Base-by-base conservation (phyloP, 305 asterid species). In the Salvia sclarea region DNA sequence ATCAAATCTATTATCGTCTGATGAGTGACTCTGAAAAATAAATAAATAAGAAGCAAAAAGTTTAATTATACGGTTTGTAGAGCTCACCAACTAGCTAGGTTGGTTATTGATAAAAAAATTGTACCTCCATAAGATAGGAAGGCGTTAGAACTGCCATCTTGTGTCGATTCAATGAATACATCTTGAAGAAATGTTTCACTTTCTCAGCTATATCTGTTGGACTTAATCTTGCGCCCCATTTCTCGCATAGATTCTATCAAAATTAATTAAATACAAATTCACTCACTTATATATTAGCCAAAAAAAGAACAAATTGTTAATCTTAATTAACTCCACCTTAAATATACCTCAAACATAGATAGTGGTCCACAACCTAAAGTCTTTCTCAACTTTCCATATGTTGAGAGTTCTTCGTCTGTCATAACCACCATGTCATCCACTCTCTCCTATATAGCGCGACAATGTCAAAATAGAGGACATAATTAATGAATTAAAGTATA, bases 311-410 rank as follows among this genome's bases (percentile, higher is more conserved):
- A n/a, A n/a, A n/a, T n/a, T n/a, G n/a, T n/a, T n/a, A n/a, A n/a
- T n/a, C n/a, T n/a, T n/a, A n/a, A n/a, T n/a, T n/a, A n/a, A n/a
- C n/a, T n/a, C n/a, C n/a, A n/a, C n/a, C n/a, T n/a, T n/a, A n/a
- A n/a, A n/a, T n/a, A n/a, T n/a, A n/a, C 96, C 96, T 89, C 78
- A 63, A 89, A 89, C 92, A 89, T 87, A 17, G 96, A 87, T 17
- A 85, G 80, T 22, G 96, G 96, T 24, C 95, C 96, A 66, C 81
- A 82, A 4, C 86, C 84, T 75, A 79, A 84, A 44, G 78, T 87
- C 77, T 72, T 85, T 11, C 96, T 80, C 66, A 89, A 45, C 70
- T 82, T 79, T 79, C 90, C 95, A 28, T 79, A 84, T 16, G 80
- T 81, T n/a, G 92, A 87, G 69, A 81, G 80, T 77, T 89, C 92